Conservation (phyloP, 2,329 filamentous ascomycete genomes). For the Albifimbria verrucaria region DNA sequence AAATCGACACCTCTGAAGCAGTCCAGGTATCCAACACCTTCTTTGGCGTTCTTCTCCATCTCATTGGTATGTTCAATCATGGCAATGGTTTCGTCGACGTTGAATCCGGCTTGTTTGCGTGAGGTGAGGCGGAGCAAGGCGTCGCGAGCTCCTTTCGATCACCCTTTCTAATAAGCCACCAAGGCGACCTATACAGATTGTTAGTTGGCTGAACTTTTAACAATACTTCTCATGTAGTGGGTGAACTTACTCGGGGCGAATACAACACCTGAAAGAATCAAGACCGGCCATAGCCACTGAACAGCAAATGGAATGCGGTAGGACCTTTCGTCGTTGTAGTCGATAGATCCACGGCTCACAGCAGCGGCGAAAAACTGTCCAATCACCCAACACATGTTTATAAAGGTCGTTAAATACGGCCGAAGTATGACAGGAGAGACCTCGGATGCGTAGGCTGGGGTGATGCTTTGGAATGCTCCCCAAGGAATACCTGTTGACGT, state of each 20-base stretch:
- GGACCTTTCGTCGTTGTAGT: constrained; percentile 39
- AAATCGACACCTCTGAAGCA: constrained; percentile 51
- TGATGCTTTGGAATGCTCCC: constrained; percentile 50
- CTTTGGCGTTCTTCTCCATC: constrained; percentile 39
- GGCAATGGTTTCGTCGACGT: constrained; percentile 45
- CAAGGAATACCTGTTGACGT: constrained; percentile 43
- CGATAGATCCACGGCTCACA: constrained; percentile 40
- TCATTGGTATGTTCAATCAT: constrained; percentile 54
- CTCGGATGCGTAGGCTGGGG: constrained; percentile 52
- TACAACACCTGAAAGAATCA: constrained; percentile 38
- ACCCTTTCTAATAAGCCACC: constrained; percentile 47
- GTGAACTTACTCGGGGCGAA: constrained; percentile 44
- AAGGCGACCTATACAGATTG: constrained; percentile 37
- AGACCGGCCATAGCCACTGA: constrained; percentile 51
- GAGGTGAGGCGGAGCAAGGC: constrained; percentile 40
- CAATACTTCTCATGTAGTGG: accelerated
- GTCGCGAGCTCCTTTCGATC: constrained; percentile 35
- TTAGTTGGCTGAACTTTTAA: constrained; percentile 1
- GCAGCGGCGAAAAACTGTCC: constrained; percentile 50
- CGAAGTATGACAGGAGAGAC: constrained; percentile 45
- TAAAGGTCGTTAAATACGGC: constrained; percentile 50
- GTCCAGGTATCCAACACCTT: constrained; percentile 43
- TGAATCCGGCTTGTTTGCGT: constrained; percentile 33
- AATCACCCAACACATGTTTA: constrained; percentile 56
- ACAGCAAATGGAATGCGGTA: constrained; percentile 49